Conservation (phyloP, 495 filamentous ascomycete species). For the Aspergillus indologenus region DNA sequence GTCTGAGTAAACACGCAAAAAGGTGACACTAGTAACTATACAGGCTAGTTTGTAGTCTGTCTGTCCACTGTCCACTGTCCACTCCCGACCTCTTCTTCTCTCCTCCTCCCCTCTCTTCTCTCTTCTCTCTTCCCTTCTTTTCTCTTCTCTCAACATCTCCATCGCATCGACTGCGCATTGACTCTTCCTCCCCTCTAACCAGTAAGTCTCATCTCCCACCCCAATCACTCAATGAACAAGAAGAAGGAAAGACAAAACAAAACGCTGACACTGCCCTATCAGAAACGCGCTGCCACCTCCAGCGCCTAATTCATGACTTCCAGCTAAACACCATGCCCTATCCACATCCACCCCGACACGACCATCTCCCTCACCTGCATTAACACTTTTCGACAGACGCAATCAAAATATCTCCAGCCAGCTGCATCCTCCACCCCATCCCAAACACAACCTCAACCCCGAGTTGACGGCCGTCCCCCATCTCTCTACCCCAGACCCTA, state of each 20-base stretch:
- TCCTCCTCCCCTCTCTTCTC: conserved; percentile 3
- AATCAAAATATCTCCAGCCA: not conserved
- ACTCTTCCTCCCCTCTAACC: not conserved
- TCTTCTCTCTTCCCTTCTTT: not conserved
- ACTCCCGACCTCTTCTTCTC: conserved; percentile 10
- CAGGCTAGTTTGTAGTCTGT: conserved; percentile 11
- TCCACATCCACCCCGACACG: not conserved
- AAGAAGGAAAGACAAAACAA: not conserved
- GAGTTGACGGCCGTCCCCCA: not conserved
- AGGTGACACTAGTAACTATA: not conserved
- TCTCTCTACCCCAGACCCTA: not conserved
- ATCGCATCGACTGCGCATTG: not conserved
- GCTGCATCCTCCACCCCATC: too few species aligned
- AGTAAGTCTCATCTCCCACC: not conserved
- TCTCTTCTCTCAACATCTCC: not conserved
- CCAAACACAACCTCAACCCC: not conserved
- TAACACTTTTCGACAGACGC: not conserved
- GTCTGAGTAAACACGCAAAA: too few species aligned
- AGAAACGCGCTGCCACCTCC: not conserved
- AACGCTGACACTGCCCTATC: not conserved
- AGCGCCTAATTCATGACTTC: not conserved
- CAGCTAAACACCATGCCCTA: not conserved
- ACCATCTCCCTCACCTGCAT: not conserved
- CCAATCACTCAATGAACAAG: not conserved
- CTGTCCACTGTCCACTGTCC: conserved; percentile 4